Evolutionary conservation across 108 stramenopile species (phyloP), one percentile per base, ranked within the genome.

Genomic region (Tribonema minus): DNA sequence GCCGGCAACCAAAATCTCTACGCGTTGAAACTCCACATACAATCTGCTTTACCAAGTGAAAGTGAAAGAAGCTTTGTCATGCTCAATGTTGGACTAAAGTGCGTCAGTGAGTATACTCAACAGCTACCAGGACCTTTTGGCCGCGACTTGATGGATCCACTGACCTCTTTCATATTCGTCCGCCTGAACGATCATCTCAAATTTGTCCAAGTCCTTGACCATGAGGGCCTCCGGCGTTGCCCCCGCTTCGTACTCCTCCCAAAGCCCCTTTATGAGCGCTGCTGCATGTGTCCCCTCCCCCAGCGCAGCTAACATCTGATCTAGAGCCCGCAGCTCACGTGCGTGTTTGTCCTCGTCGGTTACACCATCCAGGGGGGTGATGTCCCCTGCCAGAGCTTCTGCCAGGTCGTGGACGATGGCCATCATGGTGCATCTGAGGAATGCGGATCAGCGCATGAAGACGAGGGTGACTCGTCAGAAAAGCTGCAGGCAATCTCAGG

Each of bases 141-240:
- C n/a, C n/a, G n/a, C n/a, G n/a, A n/a, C n/a, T n/a, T n/a, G n/a
- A n/a, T n/a, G n/a, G n/a, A n/a, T n/a, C n/a, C n/a, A 30, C 58
- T 39, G 60, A 75, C 72, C 68, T 40, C 36, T 63, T 30, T 86
- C 85, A 67, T 86, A 86, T 28, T 86, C 85, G 41, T 86, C 83
- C 29, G 85, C 85, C 40, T 86, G 85, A 0, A 86, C 64, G 25
- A 86, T 86, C 85, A 86, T 86, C 70, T 86, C 85, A 9, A 86
- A 61, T 70, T 86, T 86, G 63, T 86, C 85, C 34, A 86, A 80
- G 74, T 86, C 83, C 25, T 70, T 84, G 3, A 81, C 85, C 1
- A 86, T 39, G 12, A 27, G 36, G 15, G 85, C 85, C 54, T 86
- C 85, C 41, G 28, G 67, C 3, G 80, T 82, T 26, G 54, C 33